A percentile compares a stretch with the other conserved stretches of the same genome.
Evolutionary conservation across 1,139 yeast species (phyloP).

Genomic region (Petasospora rhodanensis): DNA sequence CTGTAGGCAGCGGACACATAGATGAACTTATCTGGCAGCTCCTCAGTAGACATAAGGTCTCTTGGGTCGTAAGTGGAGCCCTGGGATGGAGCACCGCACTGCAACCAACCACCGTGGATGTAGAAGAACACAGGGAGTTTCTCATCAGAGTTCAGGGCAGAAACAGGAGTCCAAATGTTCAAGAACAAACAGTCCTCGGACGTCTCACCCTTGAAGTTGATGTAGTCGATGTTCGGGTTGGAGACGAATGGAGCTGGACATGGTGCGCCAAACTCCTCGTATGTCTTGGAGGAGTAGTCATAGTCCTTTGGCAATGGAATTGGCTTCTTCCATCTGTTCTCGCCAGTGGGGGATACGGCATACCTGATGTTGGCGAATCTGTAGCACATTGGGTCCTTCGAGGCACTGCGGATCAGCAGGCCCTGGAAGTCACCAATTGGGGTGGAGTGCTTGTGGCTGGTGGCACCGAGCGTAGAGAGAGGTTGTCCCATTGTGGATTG

Average conservation of each 20-base stretch:
- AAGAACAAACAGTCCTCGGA: conserved; percentile 8
- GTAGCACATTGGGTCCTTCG: conserved; percentile 4
- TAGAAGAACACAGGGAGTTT: conserved; percentile 33
- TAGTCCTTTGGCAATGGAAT: conserved; percentile 27
- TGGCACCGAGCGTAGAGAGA: conserved; percentile 5
- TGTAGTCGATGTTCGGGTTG: conserved; percentile 26
- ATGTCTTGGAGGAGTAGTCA: conserved; percentile 33
- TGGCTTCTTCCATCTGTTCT: conserved; percentile 29
- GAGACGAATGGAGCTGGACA: conserved; percentile 35
- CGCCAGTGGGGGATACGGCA: conserved; percentile 17
- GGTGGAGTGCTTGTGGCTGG: conserved; percentile 2
- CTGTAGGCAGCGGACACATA: conserved; percentile 38
- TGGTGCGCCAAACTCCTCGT: conserved; percentile 28
- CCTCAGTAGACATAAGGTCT: conserved; percentile 13
- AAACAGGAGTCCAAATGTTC: conserved; percentile 9
- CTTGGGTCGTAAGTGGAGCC: conserved; percentile 7
- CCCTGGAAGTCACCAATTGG: conserved; percentile 7
- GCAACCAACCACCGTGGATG: conserved; percentile 41
- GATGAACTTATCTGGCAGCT: conserved; percentile 28
- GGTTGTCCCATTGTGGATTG: conserved; percentile 7
- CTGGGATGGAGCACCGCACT: conserved; percentile 31
- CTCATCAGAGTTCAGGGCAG: conserved; percentile 2
- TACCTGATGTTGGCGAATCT: conserved; percentile 11
- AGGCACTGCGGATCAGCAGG: conserved; percentile 2
- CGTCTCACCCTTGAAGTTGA: conserved; percentile 3